Base-by-base conservation (phyloP, 1,139 yeast species). In the Kurtzmaniella quercitrusa region DNA sequence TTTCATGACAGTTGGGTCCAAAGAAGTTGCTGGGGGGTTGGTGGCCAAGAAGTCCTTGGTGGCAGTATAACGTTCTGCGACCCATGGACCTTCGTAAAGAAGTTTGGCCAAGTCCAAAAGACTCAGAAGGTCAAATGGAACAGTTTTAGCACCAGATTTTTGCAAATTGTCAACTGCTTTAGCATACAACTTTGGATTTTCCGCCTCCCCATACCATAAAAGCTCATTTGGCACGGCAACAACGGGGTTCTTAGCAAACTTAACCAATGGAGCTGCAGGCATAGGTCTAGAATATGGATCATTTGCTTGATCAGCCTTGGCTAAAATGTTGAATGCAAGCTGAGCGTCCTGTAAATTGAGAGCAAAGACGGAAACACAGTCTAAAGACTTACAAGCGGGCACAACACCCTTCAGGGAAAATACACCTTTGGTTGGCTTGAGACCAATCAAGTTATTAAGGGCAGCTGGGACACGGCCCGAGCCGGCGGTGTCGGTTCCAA, bases 401-500 rank as follows among this genome's bases (percentile, higher is more conserved):
- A 93, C 94, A 20, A 93, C 96, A 44, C 98, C 98, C 8, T 71
- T 62, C 47, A 94, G 81, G 9, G 95, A 85, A 53, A 91, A 82
- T 1, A 81, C 80, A 37, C 98, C 98, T 49, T 82, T 81, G 2
- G 97, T 83, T 28, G 98, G 98, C 61, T 93, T 93, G 47, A 93
- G 75, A 12, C 98, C 98, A 50, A 93, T 76, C 53, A 93, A 65
- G 61, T 91, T 91, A 72, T 93, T 93, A 53, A 91, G 74, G 19
- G 89, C 93, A n/a, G 98, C 98, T 20, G 98, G 98, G 23, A 93
- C 98, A 57, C 98, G 77, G 39, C 97, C 97, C 11, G 96, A 87
- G 19, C 98, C 98, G n/a, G 98, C 98, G 37, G 98, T 93, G 59
- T 93, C 98, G 6, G 98, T 91, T 40, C 98, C 98, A 52, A 93